Evolutionary conservation across 208 protist genomes (phyloP).

Genomic region (Wallacemonas sp.): DNA sequence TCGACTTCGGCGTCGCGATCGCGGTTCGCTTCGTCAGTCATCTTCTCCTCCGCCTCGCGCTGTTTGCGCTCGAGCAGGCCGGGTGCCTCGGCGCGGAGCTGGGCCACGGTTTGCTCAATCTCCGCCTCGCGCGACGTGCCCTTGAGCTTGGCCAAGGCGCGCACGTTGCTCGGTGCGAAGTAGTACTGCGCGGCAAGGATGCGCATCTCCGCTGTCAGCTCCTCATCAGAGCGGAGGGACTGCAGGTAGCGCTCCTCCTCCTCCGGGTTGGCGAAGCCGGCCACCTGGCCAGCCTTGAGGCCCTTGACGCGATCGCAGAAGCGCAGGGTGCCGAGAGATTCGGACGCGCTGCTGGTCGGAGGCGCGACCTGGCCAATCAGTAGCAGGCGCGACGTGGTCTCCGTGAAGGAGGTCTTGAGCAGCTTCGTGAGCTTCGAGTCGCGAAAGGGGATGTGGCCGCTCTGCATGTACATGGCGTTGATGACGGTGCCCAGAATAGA

Average conservation of each 20-base stretch:
- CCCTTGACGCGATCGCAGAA: slow-evolving; percentile 92
- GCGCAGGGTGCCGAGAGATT: slow-evolving; percentile 80
- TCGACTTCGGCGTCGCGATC: slow-evolving; percentile 58
- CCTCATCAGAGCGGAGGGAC: slow-evolving; percentile 57
- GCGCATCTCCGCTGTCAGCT: slow-evolving; percentile 76
- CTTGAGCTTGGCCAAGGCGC: slow-evolving; percentile 34
- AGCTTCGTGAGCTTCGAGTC: slow-evolving; percentile 94
- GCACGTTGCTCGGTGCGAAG: slow-evolving; percentile 46
- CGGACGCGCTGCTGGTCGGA: slow-evolving; percentile 46
- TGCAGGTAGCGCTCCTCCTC: slow-evolving; percentile 65
- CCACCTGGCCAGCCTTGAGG: slow-evolving; percentile 60
- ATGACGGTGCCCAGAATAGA: slow-evolving; percentile 85
- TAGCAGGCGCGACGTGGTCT: slow-evolving; percentile 62
- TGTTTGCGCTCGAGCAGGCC: slow-evolving; percentile 46
- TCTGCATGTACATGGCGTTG: slow-evolving; percentile 82
- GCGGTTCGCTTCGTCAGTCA: slow-evolving; percentile 28
- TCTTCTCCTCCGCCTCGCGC: slow-evolving; percentile 26
- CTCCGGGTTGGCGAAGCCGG: slow-evolving; percentile 50
- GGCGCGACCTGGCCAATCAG: slow-evolving; percentile 88
- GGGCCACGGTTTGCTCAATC: slow-evolving; percentile 25
- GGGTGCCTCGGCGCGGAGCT: slow-evolving; percentile 31
- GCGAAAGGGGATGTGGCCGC: slow-evolving; percentile 82
- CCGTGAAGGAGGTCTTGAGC: slow-evolving; percentile 78
- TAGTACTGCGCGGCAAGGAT: slow-evolving; percentile 63
- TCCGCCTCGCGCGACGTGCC: slow-evolving; percentile 35